Conservation (phyloP, 2,329 filamentous ascomycete genomes). For the Neofusicoccum umdonicola region DNA sequence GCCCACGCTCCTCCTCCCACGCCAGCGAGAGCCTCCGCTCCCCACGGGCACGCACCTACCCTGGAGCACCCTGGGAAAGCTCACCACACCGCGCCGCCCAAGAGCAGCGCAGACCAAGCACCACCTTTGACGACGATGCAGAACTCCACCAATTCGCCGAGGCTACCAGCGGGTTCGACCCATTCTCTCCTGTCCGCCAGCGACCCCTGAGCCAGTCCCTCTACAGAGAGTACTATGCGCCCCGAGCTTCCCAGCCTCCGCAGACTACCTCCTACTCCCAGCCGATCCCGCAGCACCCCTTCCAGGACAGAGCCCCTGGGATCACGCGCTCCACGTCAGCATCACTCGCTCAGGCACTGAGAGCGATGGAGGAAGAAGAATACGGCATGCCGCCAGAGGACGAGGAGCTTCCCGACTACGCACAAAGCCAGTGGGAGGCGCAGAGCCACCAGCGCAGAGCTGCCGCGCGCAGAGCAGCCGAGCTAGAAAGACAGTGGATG, state of each 20-base stretch:
- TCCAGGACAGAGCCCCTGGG: slow-evolving; percentile 19
- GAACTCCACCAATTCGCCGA: slow-evolving; percentile 41
- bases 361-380: slow-evolving; percentile 25
- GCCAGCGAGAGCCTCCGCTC: neutral
- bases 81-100: neutral
- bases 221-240: slow-evolving; percentile 16
- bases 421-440: slow-evolving; percentile 48
- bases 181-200: slow-evolving; percentile 31
- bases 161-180: slow-evolving; percentile 36
- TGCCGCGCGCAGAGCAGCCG: slow-evolving; percentile 44
- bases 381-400: slow-evolving; percentile 30
- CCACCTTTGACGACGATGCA: slow-evolving; percentile 34
- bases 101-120: slow-evolving; percentile 19
- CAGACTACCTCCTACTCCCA: neutral
- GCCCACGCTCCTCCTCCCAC: slow-evolving; percentile 6
- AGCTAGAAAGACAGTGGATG: slow-evolving; percentile 46
- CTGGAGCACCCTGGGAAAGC: slow-evolving; percentile 7
- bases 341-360: slow-evolving; percentile 25
- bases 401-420: slow-evolving; percentile 47
- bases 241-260: slow-evolving; percentile 19
- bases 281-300: neutral
- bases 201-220: slow-evolving; percentile 25
- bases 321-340: slow-evolving; percentile 18
- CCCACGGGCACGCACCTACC: slow-evolving; percentile 3
- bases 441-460: slow-evolving; percentile 37